Evolutionary conservation across 1,284 basidiomycete species (phyloP).

Genomic region (Naganishia liquefaciens): DNA sequence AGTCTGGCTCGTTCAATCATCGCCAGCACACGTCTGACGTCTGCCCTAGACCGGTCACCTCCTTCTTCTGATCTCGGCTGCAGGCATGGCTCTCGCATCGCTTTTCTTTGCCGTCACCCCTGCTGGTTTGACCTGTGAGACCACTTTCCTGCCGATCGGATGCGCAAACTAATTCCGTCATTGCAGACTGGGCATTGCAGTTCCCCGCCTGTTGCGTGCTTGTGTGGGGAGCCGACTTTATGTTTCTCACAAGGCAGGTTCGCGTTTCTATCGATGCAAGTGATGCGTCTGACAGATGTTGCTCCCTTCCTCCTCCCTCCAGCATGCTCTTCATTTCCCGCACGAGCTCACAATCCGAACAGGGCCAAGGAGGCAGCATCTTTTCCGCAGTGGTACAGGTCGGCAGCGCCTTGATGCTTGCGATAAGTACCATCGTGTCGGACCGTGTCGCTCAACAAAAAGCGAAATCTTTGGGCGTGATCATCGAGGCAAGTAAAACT

Average conservation of each 20-base stretch:
- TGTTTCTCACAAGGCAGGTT: constrained; percentile 19
- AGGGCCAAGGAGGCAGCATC: constrained; percentile 20
- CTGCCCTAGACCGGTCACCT: constrained; percentile 11
- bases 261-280: neutral
- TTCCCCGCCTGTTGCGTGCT: constrained; percentile 18
- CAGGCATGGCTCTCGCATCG: constrained; percentile 1
- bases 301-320: neutral
- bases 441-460: constrained; percentile 18
- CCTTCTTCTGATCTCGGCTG: constrained; percentile 20
- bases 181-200: constrained; percentile 11
- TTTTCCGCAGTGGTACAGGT: constrained; percentile 11
- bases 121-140: constrained; percentile 12
- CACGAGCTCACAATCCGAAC: constrained; percentile 20
- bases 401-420: constrained; percentile 13
- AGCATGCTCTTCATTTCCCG: constrained; percentile 23
- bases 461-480: constrained; percentile 5
- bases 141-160: neutral
- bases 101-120: constrained; percentile 23
- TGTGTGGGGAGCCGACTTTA: constrained; percentile 19
- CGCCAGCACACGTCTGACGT: neutral
- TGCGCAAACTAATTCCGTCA: neutral
- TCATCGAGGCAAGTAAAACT: constrained; percentile 19
- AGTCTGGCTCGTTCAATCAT: neutral
- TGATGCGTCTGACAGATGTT: neutral
- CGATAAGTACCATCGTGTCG: constrained; percentile 20